Conservation (phyloP, 768 basidiomycete genomes). For the Suillus tomentosus region DNA sequence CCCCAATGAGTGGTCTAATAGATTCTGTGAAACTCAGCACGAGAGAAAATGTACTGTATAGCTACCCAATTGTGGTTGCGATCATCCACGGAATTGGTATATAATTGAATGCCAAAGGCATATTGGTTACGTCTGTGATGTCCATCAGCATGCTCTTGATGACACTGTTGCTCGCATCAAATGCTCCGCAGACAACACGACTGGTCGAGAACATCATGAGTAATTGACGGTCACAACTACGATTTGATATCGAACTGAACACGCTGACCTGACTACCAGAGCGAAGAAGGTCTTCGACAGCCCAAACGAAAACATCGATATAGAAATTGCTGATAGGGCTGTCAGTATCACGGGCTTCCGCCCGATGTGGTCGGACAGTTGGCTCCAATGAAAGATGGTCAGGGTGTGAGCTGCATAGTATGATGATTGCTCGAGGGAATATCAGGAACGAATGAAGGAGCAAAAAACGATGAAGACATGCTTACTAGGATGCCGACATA, state of each 20-base stretch:
- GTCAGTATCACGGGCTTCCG: constrained; percentile 48
- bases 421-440: constrained; percentile 40
- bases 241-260: neutral
- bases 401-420: constrained; percentile 51
- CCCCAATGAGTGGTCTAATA: constrained; percentile 66
- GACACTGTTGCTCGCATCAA: constrained; percentile 56
- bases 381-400: constrained; percentile 51
- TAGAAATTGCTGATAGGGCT: constrained; percentile 44
- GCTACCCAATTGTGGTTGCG: constrained; percentile 45
- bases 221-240: neutral
- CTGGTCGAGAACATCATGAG: constrained; percentile 23
- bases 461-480: constrained; percentile 9
- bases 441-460: constrained; percentile 33
- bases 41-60: constrained; percentile 17
- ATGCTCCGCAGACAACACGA: constrained; percentile 46
- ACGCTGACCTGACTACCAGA: constrained; percentile 40
- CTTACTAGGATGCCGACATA: constrained; percentile 51
- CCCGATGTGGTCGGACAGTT: constrained; percentile 49
- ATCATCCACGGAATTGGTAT: constrained; percentile 53
- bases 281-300: constrained; percentile 47
- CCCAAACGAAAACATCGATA: constrained; percentile 50
- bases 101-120: constrained; percentile 51
- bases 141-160: constrained; percentile 50
- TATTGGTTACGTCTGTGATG: constrained; percentile 38
- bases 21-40: neutral